Evolutionary conservation across 139 green algal genomes (phyloP).

Genomic region (Chlorella sp.): DNA sequence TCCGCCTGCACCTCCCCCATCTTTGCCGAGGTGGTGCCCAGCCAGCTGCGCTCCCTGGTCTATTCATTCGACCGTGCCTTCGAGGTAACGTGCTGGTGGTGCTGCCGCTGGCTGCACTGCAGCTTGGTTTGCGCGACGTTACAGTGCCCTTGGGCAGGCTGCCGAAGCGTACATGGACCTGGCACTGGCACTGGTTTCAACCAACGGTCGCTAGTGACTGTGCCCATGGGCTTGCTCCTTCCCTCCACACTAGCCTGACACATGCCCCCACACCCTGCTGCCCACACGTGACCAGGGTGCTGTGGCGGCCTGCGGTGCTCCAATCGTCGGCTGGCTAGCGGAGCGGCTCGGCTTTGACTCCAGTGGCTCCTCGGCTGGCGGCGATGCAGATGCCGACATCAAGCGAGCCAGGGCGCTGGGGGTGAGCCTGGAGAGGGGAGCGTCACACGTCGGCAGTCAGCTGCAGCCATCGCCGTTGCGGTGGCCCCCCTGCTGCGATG

Average conservation of each 20-base stretch:
- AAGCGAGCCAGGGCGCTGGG: slow-evolving; percentile 53
- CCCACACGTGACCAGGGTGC: slow-evolving; percentile 19
- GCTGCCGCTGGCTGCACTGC: background rate
- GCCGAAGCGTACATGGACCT: no score
- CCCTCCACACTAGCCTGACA: background rate
- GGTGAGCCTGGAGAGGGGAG: no score
- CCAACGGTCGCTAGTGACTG: no score
- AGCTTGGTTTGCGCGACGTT: no score
- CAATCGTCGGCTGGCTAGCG: slow-evolving; percentile 60
- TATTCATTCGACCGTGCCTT: slow-evolving; percentile 81
- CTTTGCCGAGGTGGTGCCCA: slow-evolving; percentile 67
- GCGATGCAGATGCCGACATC: slow-evolving; percentile 26
- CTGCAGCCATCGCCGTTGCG: no score
- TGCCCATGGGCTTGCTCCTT: no score
- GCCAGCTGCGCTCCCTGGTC: slow-evolving; percentile 61
- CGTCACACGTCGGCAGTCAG: no score
- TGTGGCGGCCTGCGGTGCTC: slow-evolving; percentile 38
- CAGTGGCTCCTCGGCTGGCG: background rate
- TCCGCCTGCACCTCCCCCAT: slow-evolving; percentile 72
- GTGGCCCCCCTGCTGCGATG: no score
- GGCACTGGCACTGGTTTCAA: no score
- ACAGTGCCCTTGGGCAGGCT: no score
- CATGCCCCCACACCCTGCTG: background rate
- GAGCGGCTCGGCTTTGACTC: slow-evolving; percentile 41
- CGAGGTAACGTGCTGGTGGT: slow-evolving; percentile 37